phyloP scores from a whole-genome alignment of 2,329 filamentous ascomycete genomes.

The Ceratocystis cubensis region DNA sequence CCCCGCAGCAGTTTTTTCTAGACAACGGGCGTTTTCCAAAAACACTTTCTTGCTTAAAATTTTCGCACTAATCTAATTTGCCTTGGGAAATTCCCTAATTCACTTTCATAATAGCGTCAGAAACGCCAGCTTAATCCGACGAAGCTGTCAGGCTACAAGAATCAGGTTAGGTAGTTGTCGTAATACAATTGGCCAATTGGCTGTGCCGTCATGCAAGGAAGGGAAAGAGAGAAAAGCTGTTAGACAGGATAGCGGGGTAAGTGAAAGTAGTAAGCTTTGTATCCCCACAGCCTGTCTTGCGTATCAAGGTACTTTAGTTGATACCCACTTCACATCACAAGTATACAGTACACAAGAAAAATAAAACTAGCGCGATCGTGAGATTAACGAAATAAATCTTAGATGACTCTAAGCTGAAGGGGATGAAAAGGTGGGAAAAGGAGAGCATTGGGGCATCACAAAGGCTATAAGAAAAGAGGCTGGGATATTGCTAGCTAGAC shows the following conservation, averaged over 20 bases:
- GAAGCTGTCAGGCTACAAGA: neutral
- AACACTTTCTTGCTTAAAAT: neutral
- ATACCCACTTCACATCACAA: no score
- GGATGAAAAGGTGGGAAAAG: neutral
- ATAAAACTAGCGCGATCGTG: neutral
- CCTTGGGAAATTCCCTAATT: neutral
- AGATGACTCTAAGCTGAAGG: conserved; percentile 3
- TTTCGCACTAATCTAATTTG: neutral
- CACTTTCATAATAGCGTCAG: neutral
- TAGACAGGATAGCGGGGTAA: conserved; percentile 7
- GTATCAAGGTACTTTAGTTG: neutral
- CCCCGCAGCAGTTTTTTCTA: neutral
- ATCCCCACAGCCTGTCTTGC: neutral
- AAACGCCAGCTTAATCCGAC: neutral
- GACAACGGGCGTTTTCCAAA: neutral
- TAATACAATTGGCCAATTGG: neutral
- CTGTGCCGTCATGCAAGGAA: neutral
- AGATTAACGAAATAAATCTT: conserved; percentile 5
- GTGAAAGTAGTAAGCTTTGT: neutral
- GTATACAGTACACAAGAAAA: neutral
- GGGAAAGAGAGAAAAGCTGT: neutral
- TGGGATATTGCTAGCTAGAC: neutral
- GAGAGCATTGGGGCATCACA: neutral
- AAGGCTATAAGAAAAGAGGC: neutral
- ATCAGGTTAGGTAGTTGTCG: neutral